Conservation (phyloP, 345 rosid genomes). For the Hypericum androsaemum region DNA sequence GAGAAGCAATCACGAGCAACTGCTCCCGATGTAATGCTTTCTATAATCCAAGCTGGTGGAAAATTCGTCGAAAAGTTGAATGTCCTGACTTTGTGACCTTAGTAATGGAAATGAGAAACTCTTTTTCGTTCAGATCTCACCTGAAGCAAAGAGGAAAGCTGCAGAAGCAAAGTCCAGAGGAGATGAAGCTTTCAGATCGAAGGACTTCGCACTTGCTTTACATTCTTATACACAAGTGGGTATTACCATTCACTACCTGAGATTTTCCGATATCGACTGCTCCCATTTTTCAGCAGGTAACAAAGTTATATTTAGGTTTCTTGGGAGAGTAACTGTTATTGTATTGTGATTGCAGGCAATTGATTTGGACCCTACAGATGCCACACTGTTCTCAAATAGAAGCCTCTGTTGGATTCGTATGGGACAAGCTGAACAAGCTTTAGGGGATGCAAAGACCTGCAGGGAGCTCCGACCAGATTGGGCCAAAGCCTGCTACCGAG, state of each 20-base stretch:
- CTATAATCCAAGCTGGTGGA: not conserved
- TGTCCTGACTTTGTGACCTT: not conserved
- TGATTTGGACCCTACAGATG: conserved; percentile 75
- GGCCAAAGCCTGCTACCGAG: conserved; percentile 86
- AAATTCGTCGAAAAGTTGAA: not conserved
- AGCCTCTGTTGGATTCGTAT: conserved; percentile 77
- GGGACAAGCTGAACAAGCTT: conserved; percentile 73
- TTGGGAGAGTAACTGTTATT: not conserved
- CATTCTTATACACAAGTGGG: conserved; percentile 80
- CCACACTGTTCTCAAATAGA: conserved; percentile 60
- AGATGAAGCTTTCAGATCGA: conserved; percentile 59
- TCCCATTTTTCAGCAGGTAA: no score
- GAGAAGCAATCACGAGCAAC: no score
- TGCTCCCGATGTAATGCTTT: no score
- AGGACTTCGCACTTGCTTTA: conserved; percentile 50
- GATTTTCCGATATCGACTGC: no score
- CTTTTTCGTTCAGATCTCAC: conserved; percentile 45
- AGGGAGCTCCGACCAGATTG: conserved; percentile 65
- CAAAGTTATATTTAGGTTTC: no score
- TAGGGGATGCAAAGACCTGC: conserved; percentile 68
- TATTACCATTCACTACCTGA: not conserved
- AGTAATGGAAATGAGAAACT: not conserved
- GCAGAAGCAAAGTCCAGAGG: conserved; percentile 93
- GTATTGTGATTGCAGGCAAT: conserved; percentile 46
- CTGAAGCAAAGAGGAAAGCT: conserved; percentile 67